Conservation (phyloP, 164 flowering plant species). For the Cinnamomum micranthum region DNA sequence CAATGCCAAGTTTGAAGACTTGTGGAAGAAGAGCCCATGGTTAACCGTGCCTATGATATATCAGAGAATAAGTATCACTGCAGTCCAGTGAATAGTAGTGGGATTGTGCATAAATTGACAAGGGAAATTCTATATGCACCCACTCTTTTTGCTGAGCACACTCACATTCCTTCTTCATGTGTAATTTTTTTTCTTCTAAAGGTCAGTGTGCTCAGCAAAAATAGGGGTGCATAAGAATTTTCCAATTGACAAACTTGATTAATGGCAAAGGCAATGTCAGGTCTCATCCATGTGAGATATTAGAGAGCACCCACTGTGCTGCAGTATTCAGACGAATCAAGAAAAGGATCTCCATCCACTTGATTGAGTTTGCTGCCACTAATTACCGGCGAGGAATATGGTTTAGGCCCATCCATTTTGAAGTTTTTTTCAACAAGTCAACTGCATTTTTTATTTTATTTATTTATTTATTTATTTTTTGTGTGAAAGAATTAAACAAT, state of each 20-base stretch:
- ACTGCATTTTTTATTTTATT: background rate
- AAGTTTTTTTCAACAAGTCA: background rate
- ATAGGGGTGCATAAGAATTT: too few species aligned
- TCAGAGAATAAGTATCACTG: background rate
- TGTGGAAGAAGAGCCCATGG: background rate
- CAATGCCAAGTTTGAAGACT: background rate
- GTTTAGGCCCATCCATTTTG: background rate
- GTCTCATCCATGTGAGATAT: slow-evolving; percentile 3
- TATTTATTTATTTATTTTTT: too few species aligned
- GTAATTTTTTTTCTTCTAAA: too few species aligned
- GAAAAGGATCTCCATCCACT: background rate
- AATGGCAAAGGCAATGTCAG: background rate
- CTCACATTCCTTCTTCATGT: too few species aligned
- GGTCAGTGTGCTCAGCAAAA: too few species aligned
- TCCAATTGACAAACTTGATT: background rate
- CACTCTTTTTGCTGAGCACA: too few species aligned
- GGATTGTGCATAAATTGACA: background rate
- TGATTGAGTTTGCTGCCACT: background rate
- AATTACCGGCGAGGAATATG: background rate
- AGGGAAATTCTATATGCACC: too few species aligned
- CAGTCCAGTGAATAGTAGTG: background rate
- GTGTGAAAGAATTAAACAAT: background rate
- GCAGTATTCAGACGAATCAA: background rate
- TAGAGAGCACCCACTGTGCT: background rate
- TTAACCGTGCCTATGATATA: background rate